Conservation (phyloP, 208 protist genomes). For the Trypanosoma lewisi region DNA sequence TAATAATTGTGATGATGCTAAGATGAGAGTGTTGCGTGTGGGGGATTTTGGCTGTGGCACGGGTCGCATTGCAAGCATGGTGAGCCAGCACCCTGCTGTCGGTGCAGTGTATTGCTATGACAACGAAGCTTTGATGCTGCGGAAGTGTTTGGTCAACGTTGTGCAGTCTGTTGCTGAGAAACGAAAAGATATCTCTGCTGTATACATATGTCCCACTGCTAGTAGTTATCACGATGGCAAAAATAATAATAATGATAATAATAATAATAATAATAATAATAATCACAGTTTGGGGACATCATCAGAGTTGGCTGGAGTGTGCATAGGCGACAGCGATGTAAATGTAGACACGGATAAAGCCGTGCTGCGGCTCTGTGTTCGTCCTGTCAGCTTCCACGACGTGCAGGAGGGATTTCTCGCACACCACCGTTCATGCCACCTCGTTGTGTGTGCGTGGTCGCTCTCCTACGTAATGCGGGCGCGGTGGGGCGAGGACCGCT, state of each 20-base stretch:
- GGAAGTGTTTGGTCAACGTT: constrained; percentile 53
- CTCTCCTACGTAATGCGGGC: constrained; percentile 82
- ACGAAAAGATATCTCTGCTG: constrained; percentile 4
- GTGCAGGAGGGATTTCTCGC: constrained; percentile 44
- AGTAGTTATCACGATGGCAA: neutral
- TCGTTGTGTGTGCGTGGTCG: constrained; percentile 82
- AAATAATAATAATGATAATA: constrained; percentile 9
- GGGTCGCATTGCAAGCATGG: constrained; percentile 63
- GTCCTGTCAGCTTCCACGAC: constrained; percentile 46
- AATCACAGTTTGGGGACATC: neutral
- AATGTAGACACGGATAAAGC: neutral
- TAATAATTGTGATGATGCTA: neutral
- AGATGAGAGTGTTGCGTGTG: constrained; percentile 23
- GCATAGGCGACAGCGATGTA: neutral
- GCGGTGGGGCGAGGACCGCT: constrained; percentile 63
- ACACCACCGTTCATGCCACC: constrained; percentile 36
- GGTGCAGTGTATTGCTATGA: constrained; percentile 72
- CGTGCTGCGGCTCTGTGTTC: constrained; percentile 46
- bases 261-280: constrained; percentile 10
- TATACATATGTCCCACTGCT: constrained; percentile 6
- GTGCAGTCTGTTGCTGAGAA: constrained; percentile 16
- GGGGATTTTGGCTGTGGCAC: constrained; percentile 84
- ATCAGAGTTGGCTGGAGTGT: neutral
- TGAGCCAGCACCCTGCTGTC: constrained; percentile 47
- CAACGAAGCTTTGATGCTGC: constrained; percentile 62